Evolutionary conservation across 495 filamentous ascomycete species (phyloP).

Genomic region (Chaetomium cochliodes): DNA sequence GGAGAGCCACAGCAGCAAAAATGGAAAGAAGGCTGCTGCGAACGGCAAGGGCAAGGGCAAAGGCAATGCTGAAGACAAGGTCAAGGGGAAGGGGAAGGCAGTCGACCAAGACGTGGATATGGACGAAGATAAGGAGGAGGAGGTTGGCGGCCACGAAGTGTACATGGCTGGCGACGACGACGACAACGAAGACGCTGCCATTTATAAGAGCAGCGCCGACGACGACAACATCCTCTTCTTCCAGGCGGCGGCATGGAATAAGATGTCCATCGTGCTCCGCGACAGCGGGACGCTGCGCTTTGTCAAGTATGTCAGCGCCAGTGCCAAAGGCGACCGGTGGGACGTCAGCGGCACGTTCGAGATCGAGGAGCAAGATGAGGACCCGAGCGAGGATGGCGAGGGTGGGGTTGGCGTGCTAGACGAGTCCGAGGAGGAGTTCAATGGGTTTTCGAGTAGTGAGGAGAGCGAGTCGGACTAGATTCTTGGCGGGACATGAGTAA

Average conservation of each 20-base stretch:
- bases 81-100: conserved; percentile 32
- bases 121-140: conserved; percentile 39
- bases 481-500: neutral
- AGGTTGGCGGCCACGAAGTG: conserved; percentile 83
- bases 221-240: conserved; percentile 92
- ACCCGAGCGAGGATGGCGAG: conserved; percentile 32
- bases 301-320: conserved; percentile 89
- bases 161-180: conserved; percentile 90
- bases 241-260: conserved; percentile 86
- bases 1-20: conserved; percentile 29
- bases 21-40: conserved; percentile 43
- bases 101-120: conserved; percentile 25
- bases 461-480: conserved; percentile 46
- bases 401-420: conserved; percentile 32
- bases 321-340: conserved; percentile 87
- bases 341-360: conserved; percentile 73
- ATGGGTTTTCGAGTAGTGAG: conserved; percentile 46
- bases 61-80: conserved; percentile 25
- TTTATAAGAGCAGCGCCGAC: conserved; percentile 78
- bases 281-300: conserved; percentile 85
- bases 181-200: conserved; percentile 71
- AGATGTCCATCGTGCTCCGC: conserved; percentile 80
- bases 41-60: conserved; percentile 40
- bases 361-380: conserved; percentile 51
- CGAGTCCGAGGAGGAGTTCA: conserved; percentile 49